Conservation (phyloP, 768 basidiomycete species). For the Candolleomyces aberdarensis region DNA sequence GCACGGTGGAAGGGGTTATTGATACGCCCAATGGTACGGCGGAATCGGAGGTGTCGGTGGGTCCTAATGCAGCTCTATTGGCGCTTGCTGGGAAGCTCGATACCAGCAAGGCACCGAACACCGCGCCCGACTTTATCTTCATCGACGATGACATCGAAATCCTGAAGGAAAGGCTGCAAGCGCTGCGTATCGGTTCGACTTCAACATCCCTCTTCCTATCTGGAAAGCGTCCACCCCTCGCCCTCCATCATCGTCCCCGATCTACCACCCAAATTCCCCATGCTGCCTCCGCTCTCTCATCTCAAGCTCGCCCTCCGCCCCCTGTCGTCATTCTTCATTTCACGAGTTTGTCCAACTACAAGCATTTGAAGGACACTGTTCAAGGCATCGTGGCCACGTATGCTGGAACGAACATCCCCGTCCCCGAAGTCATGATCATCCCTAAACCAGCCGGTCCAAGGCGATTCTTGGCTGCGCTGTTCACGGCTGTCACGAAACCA, state of each 20-base stretch:
- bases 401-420: slow-evolving; percentile 36
- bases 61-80: slow-evolving; percentile 3
- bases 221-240: slow-evolving; percentile 67
- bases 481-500: slow-evolving; percentile 86
- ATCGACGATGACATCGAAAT: slow-evolving; percentile 91
- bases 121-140: slow-evolving; percentile 55
- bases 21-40: slow-evolving; percentile 9
- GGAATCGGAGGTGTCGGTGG: background rate
- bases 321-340: slow-evolving; percentile 79
- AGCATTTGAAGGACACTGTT: slow-evolving; percentile 79
- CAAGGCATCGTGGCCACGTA: slow-evolving; percentile 60
- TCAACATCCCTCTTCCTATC: slow-evolving; percentile 28
- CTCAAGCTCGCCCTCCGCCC: slow-evolving; percentile 16
- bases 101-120: background rate
- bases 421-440: slow-evolving; percentile 93
- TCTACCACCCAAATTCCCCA: slow-evolving; percentile 72
- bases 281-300: background rate
- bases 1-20: slow-evolving; percentile 40
- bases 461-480: slow-evolving; percentile 86
- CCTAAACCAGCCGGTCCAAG: slow-evolving; percentile 97
- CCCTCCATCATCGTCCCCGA: slow-evolving; percentile 65
- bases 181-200: slow-evolving; percentile 57
- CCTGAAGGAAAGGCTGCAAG: slow-evolving; percentile 70
- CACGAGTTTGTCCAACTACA: slow-evolving; percentile 88
- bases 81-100: background rate